Conservation (phyloP, 2,329 filamentous ascomycete genomes). For the Fusarium mexicanum region DNA sequence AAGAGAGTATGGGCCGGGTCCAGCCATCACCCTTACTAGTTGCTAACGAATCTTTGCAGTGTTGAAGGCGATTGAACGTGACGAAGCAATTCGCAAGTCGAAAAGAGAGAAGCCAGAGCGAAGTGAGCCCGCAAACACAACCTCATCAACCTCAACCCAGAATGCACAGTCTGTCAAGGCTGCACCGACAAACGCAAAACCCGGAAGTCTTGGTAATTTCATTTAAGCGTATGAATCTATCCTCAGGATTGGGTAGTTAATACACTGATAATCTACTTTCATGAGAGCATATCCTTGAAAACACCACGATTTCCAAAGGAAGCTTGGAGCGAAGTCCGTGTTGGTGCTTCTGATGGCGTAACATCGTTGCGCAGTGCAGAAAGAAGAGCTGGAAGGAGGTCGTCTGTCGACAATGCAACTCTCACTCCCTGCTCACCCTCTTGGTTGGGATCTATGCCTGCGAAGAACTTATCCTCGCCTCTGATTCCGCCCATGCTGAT, state of each 20-base stretch:
- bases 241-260: slow-evolving; percentile 17
- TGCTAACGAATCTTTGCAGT: slow-evolving; percentile 56
- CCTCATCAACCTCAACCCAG: slow-evolving; percentile 9
- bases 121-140: slow-evolving; percentile 30
- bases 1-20: slow-evolving; percentile 70
- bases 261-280: slow-evolving; percentile 38
- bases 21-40: not conserved
- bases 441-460: slow-evolving; percentile 62
- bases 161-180: slow-evolving; percentile 33
- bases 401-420: slow-evolving; percentile 66
- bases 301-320: slow-evolving; percentile 44
- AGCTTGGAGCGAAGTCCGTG: slow-evolving; percentile 19
- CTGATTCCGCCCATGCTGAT: slow-evolving; percentile 88
- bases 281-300: slow-evolving; percentile 71
- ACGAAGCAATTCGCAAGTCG: slow-evolving; percentile 63
- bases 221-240: slow-evolving; percentile 52
- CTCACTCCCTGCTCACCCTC: slow-evolving; percentile 63
- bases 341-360: slow-evolving; percentile 4
- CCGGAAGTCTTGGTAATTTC: slow-evolving; percentile 57
- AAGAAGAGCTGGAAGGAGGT: slow-evolving; percentile 66
- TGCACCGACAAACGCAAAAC: slow-evolving; percentile 40
- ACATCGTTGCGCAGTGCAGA: slow-evolving; percentile 55
- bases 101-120: slow-evolving; percentile 53
- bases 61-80: slow-evolving; percentile 71
- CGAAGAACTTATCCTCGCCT: slow-evolving; percentile 79